These are phyloP conservation scores for Endothia cerciana DNA, from an alignment of 2,329 filamentous ascomycete species.

Conservation along the genomic window DNA sequence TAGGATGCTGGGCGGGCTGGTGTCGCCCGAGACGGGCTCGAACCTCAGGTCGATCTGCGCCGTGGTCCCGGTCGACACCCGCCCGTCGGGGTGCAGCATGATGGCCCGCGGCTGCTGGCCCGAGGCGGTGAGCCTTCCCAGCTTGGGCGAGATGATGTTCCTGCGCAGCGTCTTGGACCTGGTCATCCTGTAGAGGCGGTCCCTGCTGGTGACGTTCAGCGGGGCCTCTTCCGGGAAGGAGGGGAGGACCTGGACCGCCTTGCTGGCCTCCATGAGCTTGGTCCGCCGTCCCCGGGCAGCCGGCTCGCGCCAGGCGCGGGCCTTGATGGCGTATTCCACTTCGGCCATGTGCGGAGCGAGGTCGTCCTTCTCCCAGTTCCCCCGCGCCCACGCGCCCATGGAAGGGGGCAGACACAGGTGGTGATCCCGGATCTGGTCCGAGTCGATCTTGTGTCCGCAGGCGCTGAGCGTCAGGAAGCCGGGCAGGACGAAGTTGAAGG, in stretches of 20 bases:
- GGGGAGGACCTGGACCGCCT: conserved; percentile 58
- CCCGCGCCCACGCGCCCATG: conserved; percentile 40
- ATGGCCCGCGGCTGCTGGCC: conserved; percentile 52
- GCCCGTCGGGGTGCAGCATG: conserved; percentile 55
- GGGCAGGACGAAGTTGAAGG: conserved; percentile 65
- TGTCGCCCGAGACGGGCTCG: conserved; percentile 47
- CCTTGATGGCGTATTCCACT: conserved; percentile 57
- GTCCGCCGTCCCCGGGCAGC: conserved; percentile 19
- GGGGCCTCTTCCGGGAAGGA: conserved; percentile 54
- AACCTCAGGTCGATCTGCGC: conserved; percentile 53
- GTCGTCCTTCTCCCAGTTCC: conserved; percentile 58
- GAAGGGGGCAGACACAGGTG: conserved; percentile 59
- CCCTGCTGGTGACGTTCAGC: conserved; percentile 50
- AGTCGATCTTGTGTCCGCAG: conserved; percentile 54
- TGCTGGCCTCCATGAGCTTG: conserved; percentile 46
- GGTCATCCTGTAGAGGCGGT: conserved; percentile 53
- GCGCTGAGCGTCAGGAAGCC: conserved; percentile 59
- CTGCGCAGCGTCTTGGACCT: conserved; percentile 58
- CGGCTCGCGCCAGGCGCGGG: conserved; percentile 44
- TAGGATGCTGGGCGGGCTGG: conserved; percentile 52
- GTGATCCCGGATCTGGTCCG: conserved; percentile 51
- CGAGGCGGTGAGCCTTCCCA: conserved; percentile 52
- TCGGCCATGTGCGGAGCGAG: conserved; percentile 58
- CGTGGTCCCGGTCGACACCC: conserved; percentile 45
- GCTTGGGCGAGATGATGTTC: conserved; percentile 55